These are phyloP conservation scores for Botryotinia globosa DNA, from an alignment of 2,329 filamentous ascomycete genomes.

Conservation along the genomic window DNA sequence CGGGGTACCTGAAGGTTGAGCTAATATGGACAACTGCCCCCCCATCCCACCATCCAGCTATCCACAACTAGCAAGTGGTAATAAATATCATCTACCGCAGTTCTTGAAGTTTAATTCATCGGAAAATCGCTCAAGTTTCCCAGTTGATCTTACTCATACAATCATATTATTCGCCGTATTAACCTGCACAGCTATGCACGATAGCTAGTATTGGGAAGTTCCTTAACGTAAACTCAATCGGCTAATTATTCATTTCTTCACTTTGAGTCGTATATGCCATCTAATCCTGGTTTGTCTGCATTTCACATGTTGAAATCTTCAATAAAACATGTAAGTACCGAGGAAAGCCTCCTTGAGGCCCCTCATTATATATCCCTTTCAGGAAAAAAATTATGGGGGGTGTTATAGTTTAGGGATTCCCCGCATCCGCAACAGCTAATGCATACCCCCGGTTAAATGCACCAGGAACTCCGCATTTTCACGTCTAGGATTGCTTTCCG, in stretches of 20 bases:
- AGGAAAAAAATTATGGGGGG: background rate
- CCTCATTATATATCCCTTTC: background rate
- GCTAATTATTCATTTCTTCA: background rate
- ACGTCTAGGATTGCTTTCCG: background rate
- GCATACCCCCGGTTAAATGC: background rate
- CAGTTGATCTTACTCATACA: background rate
- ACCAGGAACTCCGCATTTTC: background rate
- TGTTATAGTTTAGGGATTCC: slow-evolving; percentile 1
- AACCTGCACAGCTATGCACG: background rate
- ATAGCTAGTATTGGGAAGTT: background rate
- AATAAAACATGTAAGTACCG: background rate
- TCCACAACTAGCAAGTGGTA: background rate
- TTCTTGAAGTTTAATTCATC: background rate
- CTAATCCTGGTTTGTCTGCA: background rate
- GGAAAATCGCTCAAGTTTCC: background rate
- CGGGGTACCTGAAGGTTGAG: background rate
- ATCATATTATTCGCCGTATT: background rate
- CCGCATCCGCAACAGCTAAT: slow-evolving; percentile 2
- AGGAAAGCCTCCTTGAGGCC: background rate
- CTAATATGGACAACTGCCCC: background rate
- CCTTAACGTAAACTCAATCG: background rate
- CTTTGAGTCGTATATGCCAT: background rate
- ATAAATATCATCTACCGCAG: background rate
- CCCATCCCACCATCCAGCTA: background rate
- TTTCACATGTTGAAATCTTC: background rate